phyloP scores from a whole-genome alignment of 164 flowering plant genomes.

The Umbellularia californica region DNA sequence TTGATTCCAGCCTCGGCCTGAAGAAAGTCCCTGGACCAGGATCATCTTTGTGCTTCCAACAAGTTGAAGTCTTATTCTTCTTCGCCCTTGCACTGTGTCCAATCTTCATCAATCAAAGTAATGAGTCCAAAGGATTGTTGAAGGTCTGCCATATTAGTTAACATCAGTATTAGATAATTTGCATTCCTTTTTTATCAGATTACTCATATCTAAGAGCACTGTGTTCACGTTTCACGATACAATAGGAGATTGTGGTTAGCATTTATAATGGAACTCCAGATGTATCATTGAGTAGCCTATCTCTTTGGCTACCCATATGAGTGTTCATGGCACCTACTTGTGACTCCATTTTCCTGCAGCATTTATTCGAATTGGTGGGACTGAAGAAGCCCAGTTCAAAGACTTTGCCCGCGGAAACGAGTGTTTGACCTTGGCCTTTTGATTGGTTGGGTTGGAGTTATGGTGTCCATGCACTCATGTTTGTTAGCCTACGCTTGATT shows the following conservation, averaged over 20 bases:
- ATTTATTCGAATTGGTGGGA: not conserved
- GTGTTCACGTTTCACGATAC: not conserved
- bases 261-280: not conserved
- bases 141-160: constrained; percentile 4
- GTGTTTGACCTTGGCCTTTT: not conserved
- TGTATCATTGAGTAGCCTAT: not conserved
- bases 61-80: not conserved
- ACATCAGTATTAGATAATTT: not conserved
- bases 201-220: not conserved
- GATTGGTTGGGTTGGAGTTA: constrained; percentile 3
- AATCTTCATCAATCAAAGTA: constrained; percentile 1
- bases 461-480: not conserved
- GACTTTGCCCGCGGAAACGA: not conserved
- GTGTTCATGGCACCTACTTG: not conserved
- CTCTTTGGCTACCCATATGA: constrained; percentile 10
- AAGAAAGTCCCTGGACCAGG: constrained; percentile 1
- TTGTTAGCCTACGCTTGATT: too few species aligned
- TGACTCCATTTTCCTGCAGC: constrained; percentile 7
- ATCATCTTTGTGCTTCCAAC: not conserved
- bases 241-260: not conserved
- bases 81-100: not conserved
- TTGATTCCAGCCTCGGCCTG: too few species aligned
- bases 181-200: not conserved
- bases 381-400: constrained; percentile 10
- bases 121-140: not conserved